Conservation (phyloP, 148 eudicot species). For the Dianthus caryophyllus region DNA sequence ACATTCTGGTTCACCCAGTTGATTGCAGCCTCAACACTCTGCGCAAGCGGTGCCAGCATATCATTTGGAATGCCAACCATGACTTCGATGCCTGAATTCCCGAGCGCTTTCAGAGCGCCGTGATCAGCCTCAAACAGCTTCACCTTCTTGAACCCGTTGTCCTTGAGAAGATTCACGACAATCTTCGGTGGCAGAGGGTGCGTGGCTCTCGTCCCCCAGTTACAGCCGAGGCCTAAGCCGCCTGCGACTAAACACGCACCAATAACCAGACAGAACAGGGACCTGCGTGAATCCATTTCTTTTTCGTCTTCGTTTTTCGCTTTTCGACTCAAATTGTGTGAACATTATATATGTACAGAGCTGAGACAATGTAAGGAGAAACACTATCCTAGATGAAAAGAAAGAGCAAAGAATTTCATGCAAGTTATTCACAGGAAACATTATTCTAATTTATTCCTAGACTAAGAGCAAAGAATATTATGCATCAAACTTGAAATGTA, state of each 20-base stretch:
- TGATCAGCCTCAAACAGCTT: conserved; percentile 90
- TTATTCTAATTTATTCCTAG: conserved; percentile 28
- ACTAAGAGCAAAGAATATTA: conserved; percentile 38
- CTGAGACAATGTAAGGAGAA: conserved; percentile 6
- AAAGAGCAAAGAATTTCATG: conserved; percentile 30
- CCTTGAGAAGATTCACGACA: conserved; percentile 68
- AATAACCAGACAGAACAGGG: conserved; percentile 26
- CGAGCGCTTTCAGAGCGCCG: conserved; percentile 65
- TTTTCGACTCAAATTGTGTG: background rate
- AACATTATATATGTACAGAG: conserved; percentile 15
- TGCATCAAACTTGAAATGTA: background rate
- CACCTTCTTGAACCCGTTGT: conserved; percentile 85
- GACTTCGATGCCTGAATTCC: conserved; percentile 81
- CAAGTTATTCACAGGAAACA: conserved; percentile 37
- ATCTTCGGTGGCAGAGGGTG: conserved; percentile 78
- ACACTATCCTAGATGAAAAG: conserved; percentile 28
- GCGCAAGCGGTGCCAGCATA: conserved; percentile 58
- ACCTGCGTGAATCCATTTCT: conserved; percentile 23
- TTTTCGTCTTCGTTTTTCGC: background rate
- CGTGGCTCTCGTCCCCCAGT: conserved; percentile 67
- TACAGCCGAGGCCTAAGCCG: conserved; percentile 51
- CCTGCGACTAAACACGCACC: conserved; percentile 23
- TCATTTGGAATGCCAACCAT: conserved; percentile 98
- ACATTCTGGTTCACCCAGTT: conserved; percentile 78
- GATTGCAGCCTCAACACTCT: conserved; percentile 62